Evolutionary conservation across 1,284 basidiomycete genomes (phyloP).

Genomic region (Megacollybia platyphylla): DNA sequence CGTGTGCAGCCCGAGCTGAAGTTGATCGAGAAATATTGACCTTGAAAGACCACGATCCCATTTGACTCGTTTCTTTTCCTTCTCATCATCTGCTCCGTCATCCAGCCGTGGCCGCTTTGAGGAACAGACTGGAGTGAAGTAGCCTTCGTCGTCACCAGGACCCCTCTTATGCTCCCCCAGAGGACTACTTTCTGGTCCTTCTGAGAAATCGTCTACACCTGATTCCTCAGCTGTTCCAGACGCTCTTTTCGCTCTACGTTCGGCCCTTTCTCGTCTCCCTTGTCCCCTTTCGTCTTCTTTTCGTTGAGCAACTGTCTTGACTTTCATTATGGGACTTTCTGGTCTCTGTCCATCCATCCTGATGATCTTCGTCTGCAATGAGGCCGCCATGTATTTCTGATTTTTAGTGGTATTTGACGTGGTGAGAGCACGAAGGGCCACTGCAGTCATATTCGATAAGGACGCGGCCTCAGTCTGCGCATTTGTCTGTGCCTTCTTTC

Average conservation of each 20-base stretch:
- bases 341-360: slow-evolving; percentile 61
- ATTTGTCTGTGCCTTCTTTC: slow-evolving; percentile 10
- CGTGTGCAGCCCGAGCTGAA: slow-evolving; percentile 33
- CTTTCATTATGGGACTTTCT: slow-evolving; percentile 67
- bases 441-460: slow-evolving; percentile 51
- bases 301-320: slow-evolving; percentile 57
- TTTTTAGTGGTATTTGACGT: slow-evolving; percentile 58
- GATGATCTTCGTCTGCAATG: slow-evolving; percentile 54
- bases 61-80: slow-evolving; percentile 47
- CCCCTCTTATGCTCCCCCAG: slow-evolving; percentile 36
- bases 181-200: slow-evolving; percentile 11
- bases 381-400: slow-evolving; percentile 46
- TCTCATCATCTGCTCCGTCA: slow-evolving; percentile 20
- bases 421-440: slow-evolving; percentile 57
- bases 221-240: slow-evolving; percentile 14
- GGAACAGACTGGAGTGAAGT: slow-evolving; percentile 39
- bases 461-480: slow-evolving; percentile 24
- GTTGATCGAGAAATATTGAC: slow-evolving; percentile 46
- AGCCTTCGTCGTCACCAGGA: slow-evolving; percentile 77
- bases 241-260: slow-evolving; percentile 37
- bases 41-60: slow-evolving; percentile 68
- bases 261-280: slow-evolving; percentile 53
- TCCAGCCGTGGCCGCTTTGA: slow-evolving; percentile 26
- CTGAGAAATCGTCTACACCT: slow-evolving; percentile 17
- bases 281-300: slow-evolving; percentile 45